Base-by-base conservation (phyloP, 1,284 basidiomycete genomes). In the Tilletiopsis washingtonensis region DNA sequence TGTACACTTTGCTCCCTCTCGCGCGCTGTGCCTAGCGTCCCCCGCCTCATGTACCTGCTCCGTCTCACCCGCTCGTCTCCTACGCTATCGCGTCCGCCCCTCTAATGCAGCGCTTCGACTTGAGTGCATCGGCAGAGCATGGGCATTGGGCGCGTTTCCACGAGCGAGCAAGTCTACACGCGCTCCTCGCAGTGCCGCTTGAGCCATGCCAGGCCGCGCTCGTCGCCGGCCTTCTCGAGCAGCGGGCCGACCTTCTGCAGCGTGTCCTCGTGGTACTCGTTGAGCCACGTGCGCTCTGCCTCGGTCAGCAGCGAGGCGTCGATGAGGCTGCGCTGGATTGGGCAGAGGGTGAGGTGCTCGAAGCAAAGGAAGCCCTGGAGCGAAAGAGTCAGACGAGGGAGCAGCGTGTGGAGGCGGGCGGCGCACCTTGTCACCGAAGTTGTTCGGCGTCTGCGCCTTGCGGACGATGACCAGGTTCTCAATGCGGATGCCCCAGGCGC, bases 401-500 rank as follows among this genome's bases (percentile, higher is more conserved):
- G 26, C 67, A 66, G 14, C 56, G 59, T 21, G 66, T 41, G 42
- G 61, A 67, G n/a, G n/a, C n/a, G n/a, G 14, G 62, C 59, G 43
- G 17, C 32, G 12, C 32, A 34, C 32, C 32, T 67, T 67, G 42
- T 82, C 79, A 3, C 88, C 89, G 73, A 91, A 96, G 70, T 89
- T 87, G 72, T 91, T 81, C 5, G 78, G 81, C 1, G 88, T 91
- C 29, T 56, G 54, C 19, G 62, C 69, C 32, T 51, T 58, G 7
- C 49, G 48, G 12, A 64, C 65, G 42, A 65, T 60, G 41, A 69
- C 59, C 6, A 73, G 51, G 71, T 83, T 90, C 76, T 98, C 93
- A 63, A 94, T 91, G 2, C 93, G 83, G 60, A 97, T 89, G 3
- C 93, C 93, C 70, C 85, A 98, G 52, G 81, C 77, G 4, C 91